Evolutionary conservation across 352 stramenopile species (phyloP).

Genomic region (Elongisporangium senticosum): DNA sequence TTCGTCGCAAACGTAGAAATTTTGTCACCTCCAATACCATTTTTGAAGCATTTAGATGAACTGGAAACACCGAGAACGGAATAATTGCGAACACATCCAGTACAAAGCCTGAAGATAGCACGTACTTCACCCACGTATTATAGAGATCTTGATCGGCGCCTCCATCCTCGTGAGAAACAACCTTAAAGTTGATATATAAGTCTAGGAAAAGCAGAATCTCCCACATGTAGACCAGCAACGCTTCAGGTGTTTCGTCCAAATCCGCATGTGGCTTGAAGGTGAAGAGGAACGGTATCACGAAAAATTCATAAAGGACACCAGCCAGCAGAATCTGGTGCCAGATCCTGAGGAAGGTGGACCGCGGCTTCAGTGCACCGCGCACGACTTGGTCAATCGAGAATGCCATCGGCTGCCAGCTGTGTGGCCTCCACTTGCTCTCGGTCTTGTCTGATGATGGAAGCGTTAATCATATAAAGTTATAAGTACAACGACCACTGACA

Average conservation of each 20-base stretch:
- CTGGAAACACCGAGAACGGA: constrained; percentile 22
- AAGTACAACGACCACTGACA: background rate
- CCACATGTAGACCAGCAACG: constrained; percentile 18
- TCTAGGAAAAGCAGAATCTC: constrained; percentile 54
- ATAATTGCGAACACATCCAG: constrained; percentile 47
- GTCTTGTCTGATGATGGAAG: no score
- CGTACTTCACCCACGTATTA: constrained; percentile 36
- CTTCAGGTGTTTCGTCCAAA: constrained; percentile 12
- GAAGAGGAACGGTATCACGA: constrained; percentile 51
- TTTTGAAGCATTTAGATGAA: constrained; percentile 2
- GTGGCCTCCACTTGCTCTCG: no score
- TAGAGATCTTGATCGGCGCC: constrained; percentile 46
- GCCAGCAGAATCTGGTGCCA: constrained; percentile 59
- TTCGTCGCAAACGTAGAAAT: constrained; percentile 28
- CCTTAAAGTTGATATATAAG: constrained; percentile 50
- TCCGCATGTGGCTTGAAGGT: constrained; percentile 21
- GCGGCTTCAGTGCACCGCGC: constrained; percentile 43
- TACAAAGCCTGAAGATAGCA: constrained; percentile 37
- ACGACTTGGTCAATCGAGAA: constrained; percentile 11
- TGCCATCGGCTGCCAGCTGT: no score
- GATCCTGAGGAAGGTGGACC: constrained; percentile 23
- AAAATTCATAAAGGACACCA: constrained; percentile 45
- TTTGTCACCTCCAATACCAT: constrained; percentile 35
- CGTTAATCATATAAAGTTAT: background rate
- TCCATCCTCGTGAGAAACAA: constrained; percentile 50